Evolutionary conservation across 495 filamentous ascomycete genomes (phyloP).

Genomic region (Penicillium mononematosum): DNA sequence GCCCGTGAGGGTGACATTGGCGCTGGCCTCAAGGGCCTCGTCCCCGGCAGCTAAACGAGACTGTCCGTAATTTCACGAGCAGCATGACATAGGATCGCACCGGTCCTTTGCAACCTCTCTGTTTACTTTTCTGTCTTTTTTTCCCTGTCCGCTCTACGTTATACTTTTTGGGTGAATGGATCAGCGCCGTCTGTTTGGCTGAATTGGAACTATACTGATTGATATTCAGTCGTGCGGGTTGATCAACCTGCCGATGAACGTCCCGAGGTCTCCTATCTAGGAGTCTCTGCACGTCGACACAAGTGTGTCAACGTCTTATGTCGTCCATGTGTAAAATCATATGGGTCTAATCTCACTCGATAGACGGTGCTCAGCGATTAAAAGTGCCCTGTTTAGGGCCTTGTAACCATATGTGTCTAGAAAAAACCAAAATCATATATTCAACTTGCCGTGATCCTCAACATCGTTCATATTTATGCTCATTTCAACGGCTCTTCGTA

Average conservation of each 20-base stretch:
- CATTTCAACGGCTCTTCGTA: background rate
- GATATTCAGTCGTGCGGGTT: background rate
- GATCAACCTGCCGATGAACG: background rate
- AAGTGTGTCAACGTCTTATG: background rate
- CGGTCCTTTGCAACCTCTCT: conserved; percentile 25
- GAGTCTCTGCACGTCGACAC: background rate
- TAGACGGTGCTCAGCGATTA: conserved; percentile 8
- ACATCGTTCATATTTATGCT: background rate
- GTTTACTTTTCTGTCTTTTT: conserved; percentile 29
- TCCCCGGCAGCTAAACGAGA: conserved; percentile 51
- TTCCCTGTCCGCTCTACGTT: conserved; percentile 28
- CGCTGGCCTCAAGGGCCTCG: conserved; percentile 85
- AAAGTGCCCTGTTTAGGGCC: conserved; percentile 18
- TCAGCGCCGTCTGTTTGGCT: conserved; percentile 9
- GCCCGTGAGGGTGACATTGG: conserved; percentile 94
- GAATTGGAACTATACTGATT: conserved; percentile 2
- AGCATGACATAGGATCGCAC: conserved; percentile 35
- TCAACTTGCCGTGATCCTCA: conserved; percentile 5
- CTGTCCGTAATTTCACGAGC: conserved; percentile 34
- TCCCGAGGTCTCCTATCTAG: background rate
- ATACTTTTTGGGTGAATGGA: conserved; percentile 28
- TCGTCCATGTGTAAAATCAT: background rate
- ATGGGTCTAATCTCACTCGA: background rate
- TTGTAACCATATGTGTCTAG: conserved; percentile 34
- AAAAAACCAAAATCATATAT: conserved; percentile 26